Percentiles rank a stretch among this genome's conserved stretches.
Evolutionary conservation across 768 basidiomycete species (phyloP).

Genomic region (Lanmaoa pseudosensibilis): DNA sequence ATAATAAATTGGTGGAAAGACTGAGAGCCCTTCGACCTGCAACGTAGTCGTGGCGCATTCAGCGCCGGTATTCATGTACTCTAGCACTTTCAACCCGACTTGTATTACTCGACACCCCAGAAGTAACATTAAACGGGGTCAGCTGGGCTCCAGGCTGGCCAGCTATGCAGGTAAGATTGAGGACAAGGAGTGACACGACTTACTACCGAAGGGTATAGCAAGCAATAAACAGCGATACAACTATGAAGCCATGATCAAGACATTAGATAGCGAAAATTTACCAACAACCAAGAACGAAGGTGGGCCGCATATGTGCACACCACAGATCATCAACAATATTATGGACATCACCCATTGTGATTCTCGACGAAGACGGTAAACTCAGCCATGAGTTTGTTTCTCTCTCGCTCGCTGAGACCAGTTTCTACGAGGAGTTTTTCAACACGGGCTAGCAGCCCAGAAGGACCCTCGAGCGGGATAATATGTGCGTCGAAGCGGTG

Average conservation of each 20-base stretch:
- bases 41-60: slow-evolving; percentile 36
- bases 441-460: slow-evolving; percentile 65
- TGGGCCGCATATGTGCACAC: neutral
- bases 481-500: slow-evolving; percentile 72
- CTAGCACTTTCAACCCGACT: neutral
- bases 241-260: slow-evolving; percentile 14
- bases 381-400: slow-evolving; percentile 51
- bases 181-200: slow-evolving; percentile 16
- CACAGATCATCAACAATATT: slow-evolving; percentile 5
- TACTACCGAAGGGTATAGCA: slow-evolving; percentile 13
- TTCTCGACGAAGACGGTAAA: slow-evolving; percentile 57
- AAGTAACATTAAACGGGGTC: slow-evolving; percentile 10
- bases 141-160: slow-evolving; percentile 9
- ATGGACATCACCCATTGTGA: slow-evolving; percentile 23
- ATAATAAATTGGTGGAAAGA: slow-evolving; percentile 79
- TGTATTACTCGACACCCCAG: neutral
- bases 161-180: neutral
- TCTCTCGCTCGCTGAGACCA: slow-evolving; percentile 49
- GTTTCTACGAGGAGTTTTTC: slow-evolving; percentile 57
- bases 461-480: slow-evolving; percentile 74
- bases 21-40: slow-evolving; percentile 85
- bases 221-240: slow-evolving; percentile 21
- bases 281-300: slow-evolving; percentile 17
- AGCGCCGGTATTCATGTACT: slow-evolving; percentile 10
- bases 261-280: slow-evolving; percentile 31